A percentile compares a stretch with the other conserved stretches of the same genome.
phyloP scores from a whole-genome alignment of 768 basidiomycete genomes.

The Suillus occidentalis region DNA sequence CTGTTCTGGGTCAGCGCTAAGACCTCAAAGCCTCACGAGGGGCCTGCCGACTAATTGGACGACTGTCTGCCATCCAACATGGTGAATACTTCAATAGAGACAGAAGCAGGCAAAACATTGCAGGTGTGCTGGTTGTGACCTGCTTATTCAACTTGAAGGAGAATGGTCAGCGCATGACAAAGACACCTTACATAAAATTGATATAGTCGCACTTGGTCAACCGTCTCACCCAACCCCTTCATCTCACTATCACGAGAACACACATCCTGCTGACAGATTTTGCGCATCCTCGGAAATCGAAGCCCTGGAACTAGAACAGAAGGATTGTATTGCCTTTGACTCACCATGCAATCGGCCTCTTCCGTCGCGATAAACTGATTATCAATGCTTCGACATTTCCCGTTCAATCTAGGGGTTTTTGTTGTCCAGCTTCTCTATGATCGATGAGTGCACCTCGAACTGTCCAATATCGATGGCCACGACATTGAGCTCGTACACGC shows the following conservation, averaged over 20 bases:
- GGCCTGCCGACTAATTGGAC: no score
- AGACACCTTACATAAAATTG: constrained; percentile 6
- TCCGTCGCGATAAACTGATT: neutral
- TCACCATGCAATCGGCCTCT: neutral
- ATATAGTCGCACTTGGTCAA: neutral
- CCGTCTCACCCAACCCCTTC: neutral
- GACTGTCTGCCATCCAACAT: neutral
- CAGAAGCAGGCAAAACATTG: neutral
- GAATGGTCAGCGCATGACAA: constrained; percentile 4
- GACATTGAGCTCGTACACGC: neutral
- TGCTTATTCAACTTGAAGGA: neutral
- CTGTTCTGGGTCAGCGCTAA: neutral
- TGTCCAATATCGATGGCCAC: neutral
- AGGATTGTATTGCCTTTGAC: neutral
- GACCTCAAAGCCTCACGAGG: no score
- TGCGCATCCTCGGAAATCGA: neutral
- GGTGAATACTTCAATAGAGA: neutral
- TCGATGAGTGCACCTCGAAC: neutral
- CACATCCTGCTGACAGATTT: neutral
- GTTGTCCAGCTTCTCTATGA: neutral
- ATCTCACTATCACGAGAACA: neutral
- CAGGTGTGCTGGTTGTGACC: neutral
- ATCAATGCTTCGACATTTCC: neutral
- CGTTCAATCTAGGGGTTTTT: neutral
- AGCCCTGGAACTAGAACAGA: neutral